Conservation (phyloP, 1,284 basidiomycete genomes). For the Irpex lacteus region DNA sequence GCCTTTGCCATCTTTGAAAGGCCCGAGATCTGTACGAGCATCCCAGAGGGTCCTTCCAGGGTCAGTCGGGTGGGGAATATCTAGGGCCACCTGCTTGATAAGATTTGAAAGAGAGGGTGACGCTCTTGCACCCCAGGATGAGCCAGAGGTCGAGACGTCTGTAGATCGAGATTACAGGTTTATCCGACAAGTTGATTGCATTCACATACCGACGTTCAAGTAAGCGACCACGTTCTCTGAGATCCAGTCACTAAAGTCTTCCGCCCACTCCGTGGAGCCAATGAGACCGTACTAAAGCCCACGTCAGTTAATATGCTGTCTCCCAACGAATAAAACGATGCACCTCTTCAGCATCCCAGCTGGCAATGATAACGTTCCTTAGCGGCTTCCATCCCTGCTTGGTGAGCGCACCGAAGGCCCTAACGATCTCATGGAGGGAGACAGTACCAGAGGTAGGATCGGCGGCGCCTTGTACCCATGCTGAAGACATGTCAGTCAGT, state of each 20-base stretch:
- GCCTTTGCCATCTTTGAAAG: conserved; percentile 36
- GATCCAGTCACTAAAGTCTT: conserved; percentile 86
- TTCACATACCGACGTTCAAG: conserved; percentile 69
- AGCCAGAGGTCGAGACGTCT: conserved; percentile 72
- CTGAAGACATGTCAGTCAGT: neutral
- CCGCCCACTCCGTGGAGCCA: conserved; percentile 87
- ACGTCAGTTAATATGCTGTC: too few species aligned
- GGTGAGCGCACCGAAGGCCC: conserved; percentile 76
- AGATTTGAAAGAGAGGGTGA: conserved; percentile 82
- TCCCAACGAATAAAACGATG: too few species aligned
- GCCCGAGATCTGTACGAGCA: conserved; percentile 54
- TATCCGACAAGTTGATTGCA: too few species aligned
- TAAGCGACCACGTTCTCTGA: conserved; percentile 81
- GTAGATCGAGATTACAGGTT: too few species aligned
- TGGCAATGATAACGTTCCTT: conserved; percentile 84
- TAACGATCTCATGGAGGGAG: conserved; percentile 80
- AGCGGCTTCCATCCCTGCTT: conserved; percentile 85
- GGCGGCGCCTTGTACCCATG: conserved; percentile 63
- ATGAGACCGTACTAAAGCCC: conserved; percentile 72
- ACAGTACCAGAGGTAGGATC: conserved; percentile 91
- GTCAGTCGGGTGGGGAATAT: conserved; percentile 65
- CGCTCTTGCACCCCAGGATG: conserved; percentile 49
- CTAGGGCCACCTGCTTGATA: conserved; percentile 63
- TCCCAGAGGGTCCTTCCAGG: conserved; percentile 62
- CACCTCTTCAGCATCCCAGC: conserved; percentile 96